Conservation (phyloP, 108 stramenopile species). For the Mayamaea pseudoterrestris region DNA sequence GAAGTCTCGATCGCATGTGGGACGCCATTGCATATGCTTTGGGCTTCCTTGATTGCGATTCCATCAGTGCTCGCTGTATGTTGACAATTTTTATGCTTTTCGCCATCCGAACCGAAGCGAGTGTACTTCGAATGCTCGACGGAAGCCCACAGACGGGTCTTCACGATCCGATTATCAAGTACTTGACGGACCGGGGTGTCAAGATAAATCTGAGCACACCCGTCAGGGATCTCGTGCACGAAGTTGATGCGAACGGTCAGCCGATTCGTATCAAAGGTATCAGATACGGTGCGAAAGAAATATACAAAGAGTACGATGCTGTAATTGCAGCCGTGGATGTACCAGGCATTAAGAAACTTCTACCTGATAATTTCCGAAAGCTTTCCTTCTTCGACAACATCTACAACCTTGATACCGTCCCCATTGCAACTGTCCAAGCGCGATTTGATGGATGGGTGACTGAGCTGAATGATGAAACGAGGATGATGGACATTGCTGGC, state of each 20-base stretch:
- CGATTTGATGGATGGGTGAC: constrained; percentile 97
- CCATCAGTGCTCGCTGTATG: constrained; percentile 93
- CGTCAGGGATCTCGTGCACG: constrained; percentile 70
- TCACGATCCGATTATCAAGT: constrained; percentile 92
- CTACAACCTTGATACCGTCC: constrained; percentile 92
- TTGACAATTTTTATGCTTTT: constrained; percentile 95
- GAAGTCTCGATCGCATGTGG: constrained; percentile 90
- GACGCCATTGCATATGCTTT: constrained; percentile 96
- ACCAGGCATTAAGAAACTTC: constrained; percentile 91
- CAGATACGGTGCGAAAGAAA: constrained; percentile 54
- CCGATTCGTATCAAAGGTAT: constrained; percentile 80
- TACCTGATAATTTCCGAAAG: constrained; percentile 84
- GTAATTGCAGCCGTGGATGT: constrained; percentile 89
- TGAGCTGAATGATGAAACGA: constrained; percentile 76
- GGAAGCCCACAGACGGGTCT: constrained; percentile 89
- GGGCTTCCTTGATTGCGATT: constrained; percentile 93
- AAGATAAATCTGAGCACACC: constrained; percentile 62
- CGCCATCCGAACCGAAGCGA: constrained; percentile 93
- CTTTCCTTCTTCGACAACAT: constrained; percentile 89
- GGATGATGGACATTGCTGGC: constrained; percentile 79
- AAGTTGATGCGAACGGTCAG: constrained; percentile 60
- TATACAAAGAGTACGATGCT: constrained; percentile 68
- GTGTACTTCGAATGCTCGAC: constrained; percentile 89
- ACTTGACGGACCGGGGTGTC: constrained; percentile 81
- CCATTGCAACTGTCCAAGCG: constrained; percentile 94